Percentiles rank a stretch among this genome's conserved stretches.
Conservation (phyloP, 1,284 basidiomycete species). For the Microbotryum violaceum region DNA sequence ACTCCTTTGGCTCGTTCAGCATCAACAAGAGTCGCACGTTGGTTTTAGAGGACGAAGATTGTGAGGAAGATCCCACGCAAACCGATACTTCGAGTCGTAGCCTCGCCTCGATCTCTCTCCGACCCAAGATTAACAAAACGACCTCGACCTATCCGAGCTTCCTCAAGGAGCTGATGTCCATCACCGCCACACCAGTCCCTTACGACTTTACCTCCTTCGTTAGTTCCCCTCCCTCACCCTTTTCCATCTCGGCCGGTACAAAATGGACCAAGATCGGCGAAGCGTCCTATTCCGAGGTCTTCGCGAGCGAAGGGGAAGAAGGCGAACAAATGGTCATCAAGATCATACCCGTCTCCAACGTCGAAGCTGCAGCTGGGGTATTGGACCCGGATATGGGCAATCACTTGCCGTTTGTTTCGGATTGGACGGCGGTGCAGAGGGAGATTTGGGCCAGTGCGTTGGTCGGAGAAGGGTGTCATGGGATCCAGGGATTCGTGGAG, state of each 20-base stretch:
- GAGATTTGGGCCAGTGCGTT: slow-evolving; percentile 79
- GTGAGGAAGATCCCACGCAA: too few species aligned
- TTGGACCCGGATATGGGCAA: slow-evolving; percentile 40
- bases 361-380: too few species aligned
- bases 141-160: too few species aligned
- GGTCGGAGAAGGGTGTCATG: slow-evolving; percentile 52
- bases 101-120: neutral
- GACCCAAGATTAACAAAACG: neutral
- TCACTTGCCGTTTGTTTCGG: slow-evolving; percentile 27
- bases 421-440: slow-evolving; percentile 64
- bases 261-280: slow-evolving; percentile 73
- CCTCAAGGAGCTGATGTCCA: too few species aligned
- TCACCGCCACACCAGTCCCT: neutral
- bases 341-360: slow-evolving; percentile 55
- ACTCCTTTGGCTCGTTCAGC: too few species aligned
- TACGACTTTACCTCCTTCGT: slow-evolving; percentile 29
- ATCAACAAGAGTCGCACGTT: too few species aligned
- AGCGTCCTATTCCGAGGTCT: slow-evolving; percentile 97
- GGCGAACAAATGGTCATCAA: slow-evolving; percentile 66
- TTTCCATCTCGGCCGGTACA: neutral
- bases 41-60: too few species aligned
- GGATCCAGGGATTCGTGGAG: slow-evolving; percentile 66
- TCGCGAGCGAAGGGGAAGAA: slow-evolving; percentile 54
- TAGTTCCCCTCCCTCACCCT: slow-evolving; percentile 6
- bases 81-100: too few species aligned